Evolutionary conservation across 2,329 filamentous ascomycete genomes (phyloP), one percentile per base, ranked within the genome.

Genomic region (Botrytis galanthina): DNA sequence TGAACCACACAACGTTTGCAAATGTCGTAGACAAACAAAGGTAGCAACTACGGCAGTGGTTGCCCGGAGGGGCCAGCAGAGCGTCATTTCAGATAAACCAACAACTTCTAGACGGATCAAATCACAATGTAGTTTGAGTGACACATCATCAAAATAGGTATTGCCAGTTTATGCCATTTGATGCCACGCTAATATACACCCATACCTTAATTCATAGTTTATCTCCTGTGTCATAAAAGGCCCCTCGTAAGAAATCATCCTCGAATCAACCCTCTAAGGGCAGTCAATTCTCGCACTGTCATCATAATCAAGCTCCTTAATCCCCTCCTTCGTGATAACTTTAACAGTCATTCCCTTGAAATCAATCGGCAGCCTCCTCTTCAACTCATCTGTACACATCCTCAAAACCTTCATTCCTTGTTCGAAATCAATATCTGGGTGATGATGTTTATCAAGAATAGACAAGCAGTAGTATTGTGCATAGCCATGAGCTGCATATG

Each of bases 381-480:
- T 97, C 82, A 99, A 86, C 87, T 99, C 96, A 83, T 98, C 95
- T 78, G 93, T 96, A 86, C 96, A 99, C 91, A 98, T 92, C 80
- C 90, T 91, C 80, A 99, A 86, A 76, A 99, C 90, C 87, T 97
- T 96, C 85, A 97, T 89, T 73, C 96, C 96, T 83, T 97, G 89
- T 76, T 92, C 94, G 72, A 96, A 90, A 75, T 88, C 89, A 83
- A 99, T 98, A 81, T 98, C 92, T 66, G 96, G 95, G 81, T 98
- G 93, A 83, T 99, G 96, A 83, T 99, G 96, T 87, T 99, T 99
- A 86, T 99, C 96, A 70, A 99, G 90, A 79, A 97, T 97, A 10
- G 94, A 97, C 75, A 99, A 88, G 83, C 96, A 99, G 88, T 99
- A 99, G 88, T 98, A 98, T 85, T 99, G 96, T 79, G 96, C 96